These are phyloP conservation scores for Aspergillus puulaauensis DNA, from an alignment of 2,329 filamentous ascomycete genomes.

Conservation along the genomic window DNA sequence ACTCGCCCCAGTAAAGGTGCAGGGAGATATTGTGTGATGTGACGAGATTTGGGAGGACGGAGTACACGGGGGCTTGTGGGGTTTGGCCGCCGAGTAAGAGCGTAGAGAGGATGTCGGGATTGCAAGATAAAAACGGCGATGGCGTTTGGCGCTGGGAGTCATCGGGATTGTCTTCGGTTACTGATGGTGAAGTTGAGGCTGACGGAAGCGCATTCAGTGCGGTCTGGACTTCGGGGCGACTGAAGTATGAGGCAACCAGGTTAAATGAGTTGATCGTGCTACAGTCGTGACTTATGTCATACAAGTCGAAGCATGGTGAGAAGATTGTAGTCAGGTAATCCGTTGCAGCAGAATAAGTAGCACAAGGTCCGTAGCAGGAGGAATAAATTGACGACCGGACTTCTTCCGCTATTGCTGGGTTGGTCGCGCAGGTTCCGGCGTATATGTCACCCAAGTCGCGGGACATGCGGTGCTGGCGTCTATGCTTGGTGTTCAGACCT, in stretches of 20 bases:
- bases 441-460: constrained; percentile 14
- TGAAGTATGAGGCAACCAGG: constrained; percentile 32
- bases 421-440: constrained; percentile 22
- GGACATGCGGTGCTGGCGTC: background rate
- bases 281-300: constrained; percentile 36
- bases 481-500: constrained; percentile 27
- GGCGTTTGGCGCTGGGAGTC: constrained; percentile 8
- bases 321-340: constrained; percentile 28
- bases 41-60: constrained; percentile 32
- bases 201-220: constrained; percentile 28
- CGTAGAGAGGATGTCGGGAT: constrained; percentile 26
- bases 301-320: constrained; percentile 32
- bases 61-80: constrained; percentile 32
- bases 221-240: constrained; percentile 32
- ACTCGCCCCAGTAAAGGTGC: constrained; percentile 38
- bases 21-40: constrained; percentile 32
- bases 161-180: background rate
- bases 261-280: constrained; percentile 22
- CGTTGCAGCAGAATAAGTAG: constrained; percentile 34
- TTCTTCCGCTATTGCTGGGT: constrained; percentile 24
- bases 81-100: constrained; percentile 20
- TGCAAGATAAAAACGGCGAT: constrained; percentile 23
- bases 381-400: constrained; percentile 33
- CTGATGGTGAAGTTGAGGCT: background rate
- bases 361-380: constrained; percentile 36